Evolutionary conservation across 192 early-diverging fungal genomes (phyloP), one percentile per base, ranked within the genome.

Genomic region (Martensiomyces pterosporus): DNA sequence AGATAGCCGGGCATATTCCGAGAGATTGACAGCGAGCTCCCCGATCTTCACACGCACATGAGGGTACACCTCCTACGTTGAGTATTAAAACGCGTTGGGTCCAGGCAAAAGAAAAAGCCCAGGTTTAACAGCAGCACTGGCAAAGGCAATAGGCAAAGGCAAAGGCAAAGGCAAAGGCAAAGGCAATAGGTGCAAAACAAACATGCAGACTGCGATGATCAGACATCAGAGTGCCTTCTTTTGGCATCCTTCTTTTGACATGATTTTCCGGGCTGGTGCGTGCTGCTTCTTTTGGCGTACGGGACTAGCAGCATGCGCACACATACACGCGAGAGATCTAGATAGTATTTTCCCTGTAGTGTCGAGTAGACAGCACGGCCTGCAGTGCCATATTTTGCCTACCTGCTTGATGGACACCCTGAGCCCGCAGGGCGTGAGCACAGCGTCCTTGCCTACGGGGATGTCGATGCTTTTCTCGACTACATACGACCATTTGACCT

Each of bases 361-460:
- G n/a, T n/a, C n/a, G n/a, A n/a, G n/a, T 12, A 24, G 15, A 58
- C 15, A 33, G 13, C 32, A 4, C 16, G 34, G 1, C 40, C 15
- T 39, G 4, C 29, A 12, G 29, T 5, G 5, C 29, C 29, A 32
- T 12, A 36, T 57, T 27, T n/a, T n/a, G n/a, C n/a, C n/a, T 76
- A 81, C 81, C 69, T 88, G 88, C 35, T 81, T 85, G 43, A 93
- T 75, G 21, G 69, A 68, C 13, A 91, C 58, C 24, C 78, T 57
- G 10, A 94, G 66, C 64, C 89, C 89, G 54, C 85, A 89, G 12
- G 88, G 85, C 21, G 72, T 64, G 18, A 94, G 70, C 17, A 82
- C 47, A n/a, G 82, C 81, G 47, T 92, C 87, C 38, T 83, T 85
- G 22, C 79, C 82, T 17, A 91, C 80, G 49, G 83, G 67, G 25